A percentile compares a stretch with the other conserved stretches of the same genome.
These are phyloP conservation scores for Boletus tylopilopsis DNA, from an alignment of 768 basidiomycete genomes.

Conservation along the genomic window DNA sequence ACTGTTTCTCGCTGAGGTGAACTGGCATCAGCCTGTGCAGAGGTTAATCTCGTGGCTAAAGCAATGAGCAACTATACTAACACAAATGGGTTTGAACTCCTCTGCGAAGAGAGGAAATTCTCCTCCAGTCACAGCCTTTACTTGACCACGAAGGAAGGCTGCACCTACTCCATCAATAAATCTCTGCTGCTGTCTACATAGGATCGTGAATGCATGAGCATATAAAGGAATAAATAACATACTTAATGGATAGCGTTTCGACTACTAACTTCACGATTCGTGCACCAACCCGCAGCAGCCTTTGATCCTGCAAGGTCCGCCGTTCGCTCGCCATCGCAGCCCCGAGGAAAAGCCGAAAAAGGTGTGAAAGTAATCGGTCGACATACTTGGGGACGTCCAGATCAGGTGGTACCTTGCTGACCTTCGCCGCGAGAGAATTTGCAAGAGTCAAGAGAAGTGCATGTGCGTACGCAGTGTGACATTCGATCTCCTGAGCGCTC, in stretches of 20 bases:
- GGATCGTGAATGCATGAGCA: not conserved
- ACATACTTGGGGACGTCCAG: conserved; percentile 77
- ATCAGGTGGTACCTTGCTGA: conserved; percentile 43
- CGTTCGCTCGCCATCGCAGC: conserved; percentile 31
- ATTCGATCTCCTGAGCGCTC: conserved; percentile 43
- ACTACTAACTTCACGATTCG: conserved; percentile 66
- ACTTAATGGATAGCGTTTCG: conserved; percentile 64
- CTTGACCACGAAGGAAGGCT: conserved; percentile 42
- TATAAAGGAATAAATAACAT: conserved; percentile 31
- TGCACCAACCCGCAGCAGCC: conserved; percentile 41
- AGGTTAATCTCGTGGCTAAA: not conserved
- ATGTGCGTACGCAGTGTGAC: conserved; percentile 79
- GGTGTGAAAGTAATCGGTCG: conserved; percentile 65
- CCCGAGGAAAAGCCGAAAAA: conserved; percentile 63
- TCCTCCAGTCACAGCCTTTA: conserved; percentile 51
- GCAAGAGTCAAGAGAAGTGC: conserved; percentile 71
- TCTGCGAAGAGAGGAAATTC: conserved; percentile 37
- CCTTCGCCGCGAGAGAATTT: conserved; percentile 55
- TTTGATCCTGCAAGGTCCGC: conserved; percentile 36
- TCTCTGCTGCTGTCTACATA: conserved; percentile 52
- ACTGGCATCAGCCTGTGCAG: conserved; percentile 14
- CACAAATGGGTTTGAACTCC: conserved; percentile 50
- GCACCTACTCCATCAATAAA: conserved; percentile 44
- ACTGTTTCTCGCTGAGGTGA: conserved; percentile 58
- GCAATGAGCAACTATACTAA: conserved; percentile 25